Evolutionary conservation across 2,329 filamentous ascomycete species (phyloP), one percentile per base, ranked within the genome.

Genomic region (Aspergillus fructus): DNA sequence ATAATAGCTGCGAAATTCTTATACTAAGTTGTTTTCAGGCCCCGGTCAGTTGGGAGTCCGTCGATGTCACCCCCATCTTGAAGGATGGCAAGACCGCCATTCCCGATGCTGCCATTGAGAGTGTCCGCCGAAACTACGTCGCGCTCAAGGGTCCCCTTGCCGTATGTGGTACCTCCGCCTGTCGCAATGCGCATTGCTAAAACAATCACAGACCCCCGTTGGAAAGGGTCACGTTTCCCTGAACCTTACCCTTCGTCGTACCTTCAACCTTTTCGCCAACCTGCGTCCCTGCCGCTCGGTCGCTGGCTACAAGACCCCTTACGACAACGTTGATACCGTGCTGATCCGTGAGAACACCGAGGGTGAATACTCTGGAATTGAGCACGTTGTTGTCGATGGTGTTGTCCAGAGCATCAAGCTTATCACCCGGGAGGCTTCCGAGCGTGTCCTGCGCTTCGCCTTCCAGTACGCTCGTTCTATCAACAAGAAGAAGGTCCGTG

Each of bases 261-360:
- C 96, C 64, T 99, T 99, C 84, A 99, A 99, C 85, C 92, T 99
- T 71, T 99, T 99, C 79, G 96, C 94, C 82, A 99, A 99, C 83
- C 85, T 99, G 71, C 93, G 96, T 73, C 94, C 96, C 62, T 99
- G 96, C 87, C 90, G 92, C 75, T 97, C 92, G 64, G 92, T 99
- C 68, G 90, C 90, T 65, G 94, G 94, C 72, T 99, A 89, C 89
- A 96, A 97, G 88, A 99, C 94, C 53, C 92, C 93, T 63, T 97
- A 97, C 83, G 93, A 97, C 77, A 86, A 90, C 71, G 94, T 99
- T 74, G 90, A 99, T 81, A 97, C 93, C 40, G 91, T 97, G 72
- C 84, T 99, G 74, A 97, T 99, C 81, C 91, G 94, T 79, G 94
- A 99, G 84, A 99, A 99, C 85, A 97, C 94, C 68, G 94, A 97